Base-by-base conservation (phyloP, 805 yeast genomes). In the Zygoascus flipseniorum region DNA sequence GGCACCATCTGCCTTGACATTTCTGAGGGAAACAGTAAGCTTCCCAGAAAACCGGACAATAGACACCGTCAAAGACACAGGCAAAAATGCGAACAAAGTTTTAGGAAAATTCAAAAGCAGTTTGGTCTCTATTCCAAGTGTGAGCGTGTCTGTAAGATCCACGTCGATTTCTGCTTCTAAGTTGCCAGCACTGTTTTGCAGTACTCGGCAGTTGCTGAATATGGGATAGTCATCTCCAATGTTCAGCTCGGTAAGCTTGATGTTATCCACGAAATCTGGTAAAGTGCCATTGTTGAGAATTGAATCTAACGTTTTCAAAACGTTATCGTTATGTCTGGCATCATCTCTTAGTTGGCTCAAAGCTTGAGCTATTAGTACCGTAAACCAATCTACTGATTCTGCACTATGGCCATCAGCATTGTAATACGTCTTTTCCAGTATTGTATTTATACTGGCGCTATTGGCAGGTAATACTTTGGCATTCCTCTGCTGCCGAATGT, bases 301-400 rank as follows among this genome's bases (percentile, higher is more conserved):
- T 50, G 78, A 81, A 62, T 87, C 83, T 49, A 93, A 72, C 1
- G 89, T 82, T 58, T 86, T 84, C 56, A 90, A 82, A 26, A 93
- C 85, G 65, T 89, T 89, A 65, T 93, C 93, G 48, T 89, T 82
- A 43, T 79, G 75, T 53, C 88, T 70, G 0, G 98, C 98, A 65
- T 93, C 98, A n/a, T 83, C 78, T 54, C 99, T 78, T 56, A 89
- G 77, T 58, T 90, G 96, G 32, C 87, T 80, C 26, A 93, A 82
- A 8, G 89, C 83, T 66, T 93, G 97, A 0, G 97, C 99, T 18
- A 93, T 78, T 39, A 93, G 73, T 1, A 93, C 97, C 59, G 92
- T 93, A 68, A 93, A 89, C 99, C 99, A 93, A 67, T 93, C 99
- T 56, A 93, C 71, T 0, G 97, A 85, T 71, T 93, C 99, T 0